Conservation (phyloP, 2,329 filamentous ascomycete genomes). For the Niveomyces coronatus region DNA sequence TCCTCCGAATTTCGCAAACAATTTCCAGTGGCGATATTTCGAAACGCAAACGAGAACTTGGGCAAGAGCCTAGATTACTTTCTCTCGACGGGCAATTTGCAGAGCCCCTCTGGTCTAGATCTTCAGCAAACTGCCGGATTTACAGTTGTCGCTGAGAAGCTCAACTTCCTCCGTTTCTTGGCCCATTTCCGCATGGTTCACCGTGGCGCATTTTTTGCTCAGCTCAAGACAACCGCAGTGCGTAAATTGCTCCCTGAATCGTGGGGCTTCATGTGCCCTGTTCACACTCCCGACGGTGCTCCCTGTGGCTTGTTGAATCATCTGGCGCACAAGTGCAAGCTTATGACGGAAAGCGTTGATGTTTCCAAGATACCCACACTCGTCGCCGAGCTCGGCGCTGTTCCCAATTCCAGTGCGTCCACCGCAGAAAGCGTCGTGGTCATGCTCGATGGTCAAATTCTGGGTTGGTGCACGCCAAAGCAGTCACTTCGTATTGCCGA, state of each 20-base stretch:
- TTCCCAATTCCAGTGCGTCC: constrained; percentile 63
- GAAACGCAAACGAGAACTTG: constrained; percentile 77
- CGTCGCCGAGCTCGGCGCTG: constrained; percentile 70
- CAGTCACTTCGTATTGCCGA: constrained; percentile 76
- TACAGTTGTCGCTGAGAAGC: constrained; percentile 94
- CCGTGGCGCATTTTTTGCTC: constrained; percentile 96
- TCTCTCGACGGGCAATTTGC: constrained; percentile 86
- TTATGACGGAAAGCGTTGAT: constrained; percentile 67
- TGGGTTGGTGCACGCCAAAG: constrained; percentile 82
- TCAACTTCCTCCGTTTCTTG: constrained; percentile 97
- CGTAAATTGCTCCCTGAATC: constrained; percentile 91
- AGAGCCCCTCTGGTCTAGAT: constrained; percentile 85
- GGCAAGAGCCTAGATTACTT: constrained; percentile 89
- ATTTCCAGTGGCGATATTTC: constrained; percentile 68
- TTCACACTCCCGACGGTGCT: constrained; percentile 92
- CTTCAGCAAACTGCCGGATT: constrained; percentile 91
- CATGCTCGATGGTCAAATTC: constrained; percentile 78
- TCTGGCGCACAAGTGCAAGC: constrained; percentile 86
- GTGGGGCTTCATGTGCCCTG: constrained; percentile 95
- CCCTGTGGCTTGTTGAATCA: constrained; percentile 94
- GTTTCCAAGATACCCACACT: constrained; percentile 64
- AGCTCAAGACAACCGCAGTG: constrained; percentile 93
- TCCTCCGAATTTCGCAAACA: constrained; percentile 70
- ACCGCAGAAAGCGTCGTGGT: constrained; percentile 78
- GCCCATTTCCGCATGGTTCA: constrained; percentile 99